Evolutionary conservation across 805 yeast species (phyloP).

Genomic region (Saturnispora dispora): DNA sequence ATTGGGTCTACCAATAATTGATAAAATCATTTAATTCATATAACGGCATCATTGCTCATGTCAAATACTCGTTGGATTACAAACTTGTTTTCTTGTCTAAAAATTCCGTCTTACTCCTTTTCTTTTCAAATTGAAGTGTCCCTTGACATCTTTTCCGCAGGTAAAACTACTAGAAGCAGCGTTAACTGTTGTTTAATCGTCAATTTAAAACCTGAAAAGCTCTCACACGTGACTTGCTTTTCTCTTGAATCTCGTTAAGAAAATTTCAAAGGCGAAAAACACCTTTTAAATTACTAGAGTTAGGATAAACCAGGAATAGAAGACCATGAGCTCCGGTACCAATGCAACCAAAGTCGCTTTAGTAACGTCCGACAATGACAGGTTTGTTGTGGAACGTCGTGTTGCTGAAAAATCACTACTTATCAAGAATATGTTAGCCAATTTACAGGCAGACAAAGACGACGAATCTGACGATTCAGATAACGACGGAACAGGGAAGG

Average conservation of each 20-base stretch:
- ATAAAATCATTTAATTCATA: no score
- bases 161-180: no score
- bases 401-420: slow-evolving; percentile 83
- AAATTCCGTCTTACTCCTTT: no score
- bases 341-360: slow-evolving; percentile 24
- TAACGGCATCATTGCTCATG: no score
- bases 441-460: slow-evolving; percentile 35
- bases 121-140: no score
- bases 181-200: no score
- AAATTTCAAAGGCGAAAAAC: background rate
- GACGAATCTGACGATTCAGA: slow-evolving; percentile 32
- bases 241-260: background rate
- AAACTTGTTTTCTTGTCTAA: no score
- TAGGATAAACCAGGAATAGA: background rate
- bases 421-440: slow-evolving; percentile 79
- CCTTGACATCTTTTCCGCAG: no score
- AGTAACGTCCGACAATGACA: slow-evolving; percentile 74
- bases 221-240: background rate
- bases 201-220: no score
- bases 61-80: no score
- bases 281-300: background rate
- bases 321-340: background rate
- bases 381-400: slow-evolving; percentile 64
- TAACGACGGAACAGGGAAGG: slow-evolving; percentile 49
- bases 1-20: no score